Conservation (phyloP, 805 yeast species). For the Lachancea mirantina region DNA sequence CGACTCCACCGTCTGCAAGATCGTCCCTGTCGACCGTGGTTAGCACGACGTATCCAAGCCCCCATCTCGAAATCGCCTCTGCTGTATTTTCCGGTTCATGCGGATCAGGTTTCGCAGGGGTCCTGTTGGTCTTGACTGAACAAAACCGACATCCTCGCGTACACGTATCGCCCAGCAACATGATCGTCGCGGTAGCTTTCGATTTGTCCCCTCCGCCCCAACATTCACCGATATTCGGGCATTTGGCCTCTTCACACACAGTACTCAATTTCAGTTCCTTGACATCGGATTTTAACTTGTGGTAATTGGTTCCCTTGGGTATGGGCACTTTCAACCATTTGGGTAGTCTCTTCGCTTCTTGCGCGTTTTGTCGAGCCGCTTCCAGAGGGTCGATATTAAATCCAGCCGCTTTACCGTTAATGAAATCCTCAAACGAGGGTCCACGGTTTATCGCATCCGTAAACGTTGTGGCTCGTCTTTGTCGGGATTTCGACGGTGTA, state of each 20-base stretch:
- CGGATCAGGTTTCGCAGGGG: constrained; percentile 86
- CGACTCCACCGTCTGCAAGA: constrained; percentile 84
- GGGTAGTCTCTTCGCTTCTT: constrained; percentile 70
- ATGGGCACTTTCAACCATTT: constrained; percentile 92
- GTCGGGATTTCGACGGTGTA: constrained; percentile 25
- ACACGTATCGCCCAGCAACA: constrained; percentile 98
- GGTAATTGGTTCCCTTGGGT: constrained; percentile 87
- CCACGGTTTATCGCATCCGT: constrained; percentile 70
- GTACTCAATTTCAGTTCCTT: constrained; percentile 85
- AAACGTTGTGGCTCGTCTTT: constrained; percentile 53
- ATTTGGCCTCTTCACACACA: constrained; percentile 97
- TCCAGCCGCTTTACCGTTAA: constrained; percentile 71
- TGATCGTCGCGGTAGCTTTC: constrained; percentile 89
- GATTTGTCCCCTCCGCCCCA: constrained; percentile 87
- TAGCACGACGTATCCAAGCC: constrained; percentile 92
- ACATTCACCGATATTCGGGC: constrained; percentile 99
- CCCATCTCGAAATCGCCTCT: constrained; percentile 96
- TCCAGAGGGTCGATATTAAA: constrained; percentile 66
- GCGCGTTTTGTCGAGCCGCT: constrained; percentile 50
- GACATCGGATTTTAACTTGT: constrained; percentile 75
- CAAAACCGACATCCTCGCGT: constrained; percentile 99
- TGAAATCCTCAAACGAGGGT: constrained; percentile 89
- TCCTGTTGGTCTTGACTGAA: constrained; percentile 87
- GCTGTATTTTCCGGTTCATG: constrained; percentile 97
- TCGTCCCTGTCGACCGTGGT: constrained; percentile 98